Evolutionary conservation across 1,284 basidiomycete genomes (phyloP).

Genomic region (Earliella scabrosa): DNA sequence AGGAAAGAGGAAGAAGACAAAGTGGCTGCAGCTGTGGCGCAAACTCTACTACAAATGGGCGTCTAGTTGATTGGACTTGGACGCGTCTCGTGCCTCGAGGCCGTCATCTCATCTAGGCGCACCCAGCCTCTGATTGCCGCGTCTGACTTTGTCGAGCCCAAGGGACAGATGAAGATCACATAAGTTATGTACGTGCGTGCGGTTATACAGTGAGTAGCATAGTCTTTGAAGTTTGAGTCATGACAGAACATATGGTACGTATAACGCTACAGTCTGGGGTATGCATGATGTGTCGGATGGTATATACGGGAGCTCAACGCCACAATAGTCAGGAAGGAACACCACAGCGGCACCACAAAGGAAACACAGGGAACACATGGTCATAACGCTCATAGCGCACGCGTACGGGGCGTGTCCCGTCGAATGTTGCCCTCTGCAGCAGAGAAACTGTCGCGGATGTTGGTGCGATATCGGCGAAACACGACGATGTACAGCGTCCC

Average conservation of each 20-base stretch:
- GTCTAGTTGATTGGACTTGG: slow-evolving; percentile 15
- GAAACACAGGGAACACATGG: background rate
- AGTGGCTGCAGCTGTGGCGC: slow-evolving; percentile 22
- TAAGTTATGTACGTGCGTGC: no score
- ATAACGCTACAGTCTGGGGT: no score
- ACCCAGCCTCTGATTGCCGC: background rate
- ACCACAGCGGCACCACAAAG: no score
- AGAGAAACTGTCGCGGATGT: slow-evolving; percentile 22
- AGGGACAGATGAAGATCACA: no score
- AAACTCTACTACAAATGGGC: slow-evolving; percentile 15
- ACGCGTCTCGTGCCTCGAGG: background rate
- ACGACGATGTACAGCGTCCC: slow-evolving; percentile 21
- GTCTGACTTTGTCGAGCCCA: no score
- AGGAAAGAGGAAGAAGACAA: slow-evolving; percentile 10
- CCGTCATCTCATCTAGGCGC: slow-evolving; percentile 1
- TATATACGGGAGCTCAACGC: no score
- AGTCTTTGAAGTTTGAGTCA: no score
- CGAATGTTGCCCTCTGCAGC: slow-evolving; percentile 21
- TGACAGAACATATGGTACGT: no score
- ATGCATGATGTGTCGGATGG: no score
- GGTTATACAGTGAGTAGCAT: no score
- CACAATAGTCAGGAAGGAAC: no score
- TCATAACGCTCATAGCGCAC: slow-evolving; percentile 8
- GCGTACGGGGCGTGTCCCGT: slow-evolving; percentile 20
- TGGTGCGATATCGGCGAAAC: slow-evolving; percentile 20